Base-by-base conservation (phyloP, 495 filamentous ascomycete species). In the Hypoxylon fuscum region DNA sequence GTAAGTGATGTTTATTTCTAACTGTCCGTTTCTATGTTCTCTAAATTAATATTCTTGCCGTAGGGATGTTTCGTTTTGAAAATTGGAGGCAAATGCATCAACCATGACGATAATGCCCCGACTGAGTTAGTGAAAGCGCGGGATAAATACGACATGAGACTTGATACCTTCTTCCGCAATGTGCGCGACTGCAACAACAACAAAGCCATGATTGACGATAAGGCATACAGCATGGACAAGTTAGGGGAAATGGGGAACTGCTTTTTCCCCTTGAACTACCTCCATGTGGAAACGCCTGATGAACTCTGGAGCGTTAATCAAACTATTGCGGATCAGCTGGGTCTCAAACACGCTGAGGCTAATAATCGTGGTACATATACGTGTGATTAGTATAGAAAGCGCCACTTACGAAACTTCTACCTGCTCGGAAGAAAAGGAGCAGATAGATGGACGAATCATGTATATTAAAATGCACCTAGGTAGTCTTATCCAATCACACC, bases 141-240 rank as follows among this genome's bases (percentile, higher is more conserved):
- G 17, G 3, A 17, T 3, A 47, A 47, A 12, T 47, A 47, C 8
- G 25, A 20, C 4, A 2, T 47, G n/a, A 9, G 1, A 34, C 5
- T 20, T 5, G 25, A 31, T 1, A 47, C 17, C 27, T 32, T 47
- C 25, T 47, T 47, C 44, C 44, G 44, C 7, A 47, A 47, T 12
- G 44, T 47, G 15, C 23, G 44, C 18, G 44, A 47, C 44, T 47
- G 44, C 44, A 47, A 47, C 46, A 49, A 49, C 29, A 22, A 49
- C 31, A 7, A 20, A 7, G 23, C 1, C n/a, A 1, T 11, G 23
- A 32, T 37, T 1, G 31, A 37, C 4, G 7, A 31, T n/a, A 49
- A 49, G 18, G 18, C 18, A 3, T 37, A 49, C n/a, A 37, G 15
- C 20, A n/a, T 35, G 29, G 20, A 49, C 9, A 22, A 14, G 5